A percentile compares a stretch with the other conserved stretches of the same genome.
Conservation (phyloP, 495 filamentous ascomycete genomes). For the Xylaria sp. region DNA sequence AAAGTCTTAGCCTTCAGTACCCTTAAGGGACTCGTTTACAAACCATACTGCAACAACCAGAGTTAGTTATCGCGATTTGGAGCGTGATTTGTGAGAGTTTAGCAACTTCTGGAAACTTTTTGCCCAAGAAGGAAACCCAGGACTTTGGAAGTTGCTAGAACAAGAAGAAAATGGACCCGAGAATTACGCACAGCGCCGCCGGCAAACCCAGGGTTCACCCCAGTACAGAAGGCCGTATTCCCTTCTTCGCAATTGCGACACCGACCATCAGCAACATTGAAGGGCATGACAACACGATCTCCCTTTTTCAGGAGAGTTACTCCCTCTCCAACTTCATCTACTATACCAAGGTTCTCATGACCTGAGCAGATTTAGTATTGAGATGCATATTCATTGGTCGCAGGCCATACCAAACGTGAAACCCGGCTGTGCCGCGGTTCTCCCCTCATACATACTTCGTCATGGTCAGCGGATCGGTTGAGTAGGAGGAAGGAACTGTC, state of each 20-base stretch:
- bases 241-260: slow-evolving; percentile 67
- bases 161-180: background rate
- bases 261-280: slow-evolving; percentile 65
- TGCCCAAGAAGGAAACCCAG: too few relatives aligned
- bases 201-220: slow-evolving; percentile 67
- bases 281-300: slow-evolving; percentile 64
- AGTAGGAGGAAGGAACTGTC: background rate
- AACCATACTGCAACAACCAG: slow-evolving; percentile 38
- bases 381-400: background rate
- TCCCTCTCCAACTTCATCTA: slow-evolving; percentile 51
- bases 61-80: too few relatives aligned
- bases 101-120: too few relatives aligned
- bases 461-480: background rate
- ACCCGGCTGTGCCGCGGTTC: slow-evolving; percentile 55
- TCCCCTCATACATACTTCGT: slow-evolving; percentile 59
- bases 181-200: slow-evolving; percentile 50
- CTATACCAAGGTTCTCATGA: slow-evolving; percentile 64
- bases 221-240: slow-evolving; percentile 63
- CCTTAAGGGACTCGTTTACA: background rate
- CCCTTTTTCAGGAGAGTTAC: slow-evolving; percentile 59
- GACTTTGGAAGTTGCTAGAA: background rate
- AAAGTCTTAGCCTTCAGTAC: background rate
- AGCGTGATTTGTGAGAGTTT: too few relatives aligned
- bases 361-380: slow-evolving; percentile 37
- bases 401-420: slow-evolving; percentile 54